Percentiles rank a stretch among this genome's conserved stretches.
Conservation (phyloP, 2,329 filamentous ascomycete species). For the Calonectria pseudoturangicola region DNA sequence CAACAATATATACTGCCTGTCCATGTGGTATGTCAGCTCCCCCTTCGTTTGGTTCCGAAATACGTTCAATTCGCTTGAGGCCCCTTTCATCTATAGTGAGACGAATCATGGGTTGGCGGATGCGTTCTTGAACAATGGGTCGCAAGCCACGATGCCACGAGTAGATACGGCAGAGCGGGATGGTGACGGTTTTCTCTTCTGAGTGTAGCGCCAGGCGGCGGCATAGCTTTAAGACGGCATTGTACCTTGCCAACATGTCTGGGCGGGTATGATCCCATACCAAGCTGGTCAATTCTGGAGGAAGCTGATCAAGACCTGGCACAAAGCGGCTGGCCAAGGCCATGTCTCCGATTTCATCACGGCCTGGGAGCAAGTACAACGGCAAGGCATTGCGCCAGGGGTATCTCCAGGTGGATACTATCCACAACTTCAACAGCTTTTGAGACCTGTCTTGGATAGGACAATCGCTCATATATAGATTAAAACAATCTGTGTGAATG, state of each 20-base stretch:
- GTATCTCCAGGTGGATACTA: conserved; percentile 14
- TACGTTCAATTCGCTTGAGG: conserved; percentile 18
- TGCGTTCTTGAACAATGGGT: background rate
- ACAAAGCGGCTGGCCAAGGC: background rate
- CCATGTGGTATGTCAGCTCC: background rate
- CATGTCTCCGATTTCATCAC: conserved; percentile 3
- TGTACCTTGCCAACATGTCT: conserved; percentile 19
- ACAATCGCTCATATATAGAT: conserved; percentile 1
- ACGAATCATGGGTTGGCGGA: conserved; percentile 8
- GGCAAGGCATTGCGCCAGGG: conserved; percentile 22
- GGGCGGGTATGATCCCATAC: conserved; percentile 4
- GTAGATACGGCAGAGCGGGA: background rate
- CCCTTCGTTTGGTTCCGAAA: background rate
- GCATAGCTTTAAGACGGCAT: background rate
- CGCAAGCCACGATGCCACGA: conserved; percentile 13
- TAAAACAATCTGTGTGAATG: conserved; percentile 21
- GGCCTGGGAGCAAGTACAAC: background rate
- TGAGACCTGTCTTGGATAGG: conserved; percentile 9
- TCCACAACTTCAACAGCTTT: conserved; percentile 18
- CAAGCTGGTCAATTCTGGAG: background rate
- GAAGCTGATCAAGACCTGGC: conserved; percentile 1
- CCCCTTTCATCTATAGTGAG: conserved; percentile 11
- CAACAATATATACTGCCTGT: conserved; percentile 10
- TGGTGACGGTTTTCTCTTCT: background rate
- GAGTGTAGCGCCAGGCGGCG: background rate